Base-by-base conservation (phyloP, 306 rosid genomes). In the Ziziphus jujuba region DNA sequence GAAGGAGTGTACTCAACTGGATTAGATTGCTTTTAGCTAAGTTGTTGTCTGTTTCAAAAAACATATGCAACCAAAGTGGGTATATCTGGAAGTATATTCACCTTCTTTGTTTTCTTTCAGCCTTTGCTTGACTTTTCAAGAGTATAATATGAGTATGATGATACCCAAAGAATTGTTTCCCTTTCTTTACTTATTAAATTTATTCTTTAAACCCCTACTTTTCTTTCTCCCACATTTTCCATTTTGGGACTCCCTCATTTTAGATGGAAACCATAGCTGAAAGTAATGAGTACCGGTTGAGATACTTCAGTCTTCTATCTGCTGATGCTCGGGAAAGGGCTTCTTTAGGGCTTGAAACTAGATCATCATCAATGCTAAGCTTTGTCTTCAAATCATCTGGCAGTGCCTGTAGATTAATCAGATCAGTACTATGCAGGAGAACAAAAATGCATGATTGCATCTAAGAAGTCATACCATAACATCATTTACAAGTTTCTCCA, bases 271-370 rank as follows among this genome's bases (percentile, higher is more conserved):
- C 47, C 19, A 31, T 43, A 31, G 36, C 13, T 53, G 70, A 63
- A 51, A 61, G 47, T 56, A 45, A 61, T 40, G 20, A 50, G 22
- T 85, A 90, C 99, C 99, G 81, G 70, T 77, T 90, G 38, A 90
- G 96, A 75, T 88, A 71, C 80, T 93, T 90, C 65, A 67, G 85
- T 74, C 99, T 86, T 81, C 90, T 87, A 81, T 93, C 99, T 47
- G 97, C 90, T 22, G 99, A 90, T 38, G 97, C 97, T 73, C 91
- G 85, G 71, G 99, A 88, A 73, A 93, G 95, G 71, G 99, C 99
- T 76, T 93, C 99, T 86, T 93, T 93, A 40, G 99, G 99, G 82
- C 97, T 93, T 43, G 87, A 86, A 83, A 79, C 79, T 23, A 73
- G 57, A 66, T 93, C 99, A 61, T 90, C 96, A 0, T 90, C 96